Percentiles rank a stretch among this genome's conserved stretches.
These are phyloP conservation scores for Magnusiomyces paraingens DNA, from an alignment of 1,139 yeast genomes.

Conservation along the genomic window DNA sequence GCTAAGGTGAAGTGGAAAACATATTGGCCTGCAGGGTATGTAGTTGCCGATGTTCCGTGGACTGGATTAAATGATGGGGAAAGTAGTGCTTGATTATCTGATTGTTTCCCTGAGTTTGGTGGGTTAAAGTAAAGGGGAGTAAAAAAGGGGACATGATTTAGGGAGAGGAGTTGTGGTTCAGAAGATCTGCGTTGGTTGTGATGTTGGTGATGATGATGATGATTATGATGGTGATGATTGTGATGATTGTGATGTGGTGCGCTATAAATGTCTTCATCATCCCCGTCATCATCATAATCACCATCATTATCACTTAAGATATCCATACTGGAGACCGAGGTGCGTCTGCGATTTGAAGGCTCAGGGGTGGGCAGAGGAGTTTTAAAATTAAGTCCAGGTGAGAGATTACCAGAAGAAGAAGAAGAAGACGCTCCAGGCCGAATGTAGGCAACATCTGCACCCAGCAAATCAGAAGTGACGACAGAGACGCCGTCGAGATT, in stretches of 20 bases:
- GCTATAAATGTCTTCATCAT: background rate
- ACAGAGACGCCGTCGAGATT: constrained; percentile 23
- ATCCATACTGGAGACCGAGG: background rate
- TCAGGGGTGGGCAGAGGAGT: background rate
- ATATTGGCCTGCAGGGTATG: constrained; percentile 64
- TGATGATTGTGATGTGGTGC: background rate
- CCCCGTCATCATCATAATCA: background rate
- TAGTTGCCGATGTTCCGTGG: background rate
- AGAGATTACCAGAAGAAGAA: too few relatives aligned
- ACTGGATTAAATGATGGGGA: constrained; percentile 1
- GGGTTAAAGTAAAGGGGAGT: constrained; percentile 2
- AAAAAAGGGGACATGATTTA: constrained; percentile 3
- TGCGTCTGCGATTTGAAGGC: background rate
- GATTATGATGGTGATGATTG: background rate
- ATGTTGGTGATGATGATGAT: background rate
- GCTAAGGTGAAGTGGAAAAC: constrained; percentile 68
- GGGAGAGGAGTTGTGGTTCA: constrained; percentile 1
- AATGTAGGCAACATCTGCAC: constrained; percentile 27
- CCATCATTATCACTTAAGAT: background rate
- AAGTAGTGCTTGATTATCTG: background rate
- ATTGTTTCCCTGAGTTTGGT: too few relatives aligned
- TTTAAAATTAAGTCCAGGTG: background rate
- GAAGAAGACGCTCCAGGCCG: background rate
- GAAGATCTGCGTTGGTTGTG: background rate
- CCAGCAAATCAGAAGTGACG: constrained; percentile 30